Conservation (phyloP, 2,329 filamentous ascomycete genomes). For the Diplodia scrobiculata region DNA sequence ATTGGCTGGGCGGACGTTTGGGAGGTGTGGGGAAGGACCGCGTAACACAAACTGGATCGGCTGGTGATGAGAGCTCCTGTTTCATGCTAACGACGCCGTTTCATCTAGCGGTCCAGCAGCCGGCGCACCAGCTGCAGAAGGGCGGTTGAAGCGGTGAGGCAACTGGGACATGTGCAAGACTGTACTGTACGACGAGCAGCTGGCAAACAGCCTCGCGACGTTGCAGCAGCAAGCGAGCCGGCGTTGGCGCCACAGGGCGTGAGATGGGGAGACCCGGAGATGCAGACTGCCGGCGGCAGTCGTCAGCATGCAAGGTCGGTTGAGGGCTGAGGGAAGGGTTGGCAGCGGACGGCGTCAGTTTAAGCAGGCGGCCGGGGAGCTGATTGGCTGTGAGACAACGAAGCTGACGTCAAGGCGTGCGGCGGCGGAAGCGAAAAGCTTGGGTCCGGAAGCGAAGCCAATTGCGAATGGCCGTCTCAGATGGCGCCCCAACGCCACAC, state of each 20-base stretch:
- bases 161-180: background rate
- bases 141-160: background rate
- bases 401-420: background rate
- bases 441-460: constrained; percentile 11
- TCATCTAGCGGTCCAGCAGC: background rate
- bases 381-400: background rate
- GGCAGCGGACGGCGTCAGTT: constrained; percentile 4
- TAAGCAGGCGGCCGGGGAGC: constrained; percentile 1
- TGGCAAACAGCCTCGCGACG: background rate
- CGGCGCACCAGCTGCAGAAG: background rate
- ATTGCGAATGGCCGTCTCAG: background rate
- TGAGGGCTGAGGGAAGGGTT: background rate
- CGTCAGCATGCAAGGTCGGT: background rate
- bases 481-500: no score
- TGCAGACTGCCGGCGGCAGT: no score
- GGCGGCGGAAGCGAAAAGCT: constrained; percentile 19
- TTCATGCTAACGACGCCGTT: constrained; percentile 1
- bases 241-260: background rate
- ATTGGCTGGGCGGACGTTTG: background rate
- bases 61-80: background rate
- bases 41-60: constrained; percentile 3
- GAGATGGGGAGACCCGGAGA: background rate
- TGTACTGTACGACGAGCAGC: background rate
- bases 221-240: background rate
- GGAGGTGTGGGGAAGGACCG: background rate